phyloP scores from a whole-genome alignment of 202 grass and related monocot species.

The Panicum hallii region DNA sequence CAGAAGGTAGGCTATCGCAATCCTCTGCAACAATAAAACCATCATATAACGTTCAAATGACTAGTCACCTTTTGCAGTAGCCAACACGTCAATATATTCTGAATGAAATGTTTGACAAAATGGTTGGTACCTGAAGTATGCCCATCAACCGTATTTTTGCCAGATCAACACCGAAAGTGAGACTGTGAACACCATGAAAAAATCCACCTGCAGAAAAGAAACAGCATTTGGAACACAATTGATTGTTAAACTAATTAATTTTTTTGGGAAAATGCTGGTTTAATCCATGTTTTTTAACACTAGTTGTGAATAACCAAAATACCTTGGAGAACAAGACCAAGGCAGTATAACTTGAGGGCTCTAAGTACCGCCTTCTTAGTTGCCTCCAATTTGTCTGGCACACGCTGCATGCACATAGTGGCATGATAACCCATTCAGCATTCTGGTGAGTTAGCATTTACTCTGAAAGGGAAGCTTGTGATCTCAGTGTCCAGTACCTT shows the following conservation, averaged over 20 bases:
- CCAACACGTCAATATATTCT: background rate
- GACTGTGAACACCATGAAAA: constrained; percentile 82
- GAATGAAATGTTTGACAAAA: background rate
- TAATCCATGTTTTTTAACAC: background rate
- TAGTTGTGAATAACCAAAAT: constrained; percentile 19
- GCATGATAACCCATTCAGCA: background rate
- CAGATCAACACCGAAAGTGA: constrained; percentile 85
- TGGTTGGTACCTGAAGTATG: constrained; percentile 66
- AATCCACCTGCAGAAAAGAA: constrained; percentile 68
- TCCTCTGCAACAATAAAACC: constrained; percentile 72
- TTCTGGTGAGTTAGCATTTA: background rate
- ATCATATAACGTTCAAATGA: background rate
- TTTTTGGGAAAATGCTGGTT: background rate
- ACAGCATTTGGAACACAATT: constrained; percentile 7
- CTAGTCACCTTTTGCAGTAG: background rate
- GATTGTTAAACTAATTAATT: background rate
- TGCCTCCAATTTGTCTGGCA: constrained; percentile 65
- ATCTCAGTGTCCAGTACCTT: constrained; percentile 61
- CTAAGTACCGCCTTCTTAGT: constrained; percentile 80
- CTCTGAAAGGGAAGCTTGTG: background rate
- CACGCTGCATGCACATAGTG: constrained; percentile 59
- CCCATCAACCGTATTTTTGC: constrained; percentile 76
- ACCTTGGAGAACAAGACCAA: constrained; percentile 99
- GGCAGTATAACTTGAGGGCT: constrained; percentile 78
- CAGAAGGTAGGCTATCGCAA: constrained; percentile 88